Evolutionary conservation across 306 rosid genomes (phyloP).

Genomic region (Prunus mira): DNA sequence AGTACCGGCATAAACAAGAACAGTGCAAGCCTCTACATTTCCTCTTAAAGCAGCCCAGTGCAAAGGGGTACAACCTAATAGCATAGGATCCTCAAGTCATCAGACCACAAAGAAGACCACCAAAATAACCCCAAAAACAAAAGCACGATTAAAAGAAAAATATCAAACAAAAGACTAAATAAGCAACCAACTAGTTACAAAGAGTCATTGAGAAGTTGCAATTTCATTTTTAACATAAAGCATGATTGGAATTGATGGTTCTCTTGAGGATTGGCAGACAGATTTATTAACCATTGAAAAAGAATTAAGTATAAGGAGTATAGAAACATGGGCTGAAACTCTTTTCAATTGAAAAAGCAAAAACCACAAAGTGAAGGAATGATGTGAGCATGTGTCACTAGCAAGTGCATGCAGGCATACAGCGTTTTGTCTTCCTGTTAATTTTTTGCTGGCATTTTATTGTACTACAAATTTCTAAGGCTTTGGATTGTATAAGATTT

Average conservation of each 20-base stretch:
- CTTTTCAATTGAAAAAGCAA: no score
- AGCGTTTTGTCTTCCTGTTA: no score
- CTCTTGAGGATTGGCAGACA: background rate
- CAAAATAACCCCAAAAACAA: constrained; percentile 1
- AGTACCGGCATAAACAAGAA: constrained; percentile 87
- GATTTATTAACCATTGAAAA: background rate
- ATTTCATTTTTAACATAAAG: background rate
- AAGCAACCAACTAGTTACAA: background rate
- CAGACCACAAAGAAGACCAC: constrained; percentile 15
- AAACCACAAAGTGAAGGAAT: no score
- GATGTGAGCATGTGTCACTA: no score
- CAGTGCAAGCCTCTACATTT: constrained; percentile 73
- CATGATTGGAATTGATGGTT: background rate
- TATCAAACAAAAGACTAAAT: no score
- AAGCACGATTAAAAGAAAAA: background rate
- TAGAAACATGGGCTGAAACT: background rate
- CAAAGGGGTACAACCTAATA: constrained; percentile 86
- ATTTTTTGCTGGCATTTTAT: background rate
- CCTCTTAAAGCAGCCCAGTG: constrained; percentile 94
- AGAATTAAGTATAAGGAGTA: background rate
- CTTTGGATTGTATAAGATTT: background rate
- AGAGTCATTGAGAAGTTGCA: background rate
- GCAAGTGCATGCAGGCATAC: background rate
- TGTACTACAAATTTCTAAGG: background rate
- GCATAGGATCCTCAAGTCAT: constrained; percentile 23